phyloP scores from a whole-genome alignment of 768 basidiomycete genomes.

The Scleroderma citrinum region DNA sequence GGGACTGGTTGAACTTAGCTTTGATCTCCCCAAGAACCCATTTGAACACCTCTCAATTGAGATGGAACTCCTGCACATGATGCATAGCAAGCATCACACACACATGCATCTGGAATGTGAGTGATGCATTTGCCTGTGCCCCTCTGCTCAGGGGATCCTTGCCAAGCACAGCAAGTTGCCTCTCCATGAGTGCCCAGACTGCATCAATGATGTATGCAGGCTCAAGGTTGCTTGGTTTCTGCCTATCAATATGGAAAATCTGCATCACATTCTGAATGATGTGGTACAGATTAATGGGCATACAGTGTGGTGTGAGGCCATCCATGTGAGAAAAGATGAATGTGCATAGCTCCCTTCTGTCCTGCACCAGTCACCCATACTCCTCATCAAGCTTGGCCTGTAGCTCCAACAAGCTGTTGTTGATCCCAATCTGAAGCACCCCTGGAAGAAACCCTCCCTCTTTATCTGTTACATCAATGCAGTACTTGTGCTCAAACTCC shows the following conservation, averaged over 20 bases:
- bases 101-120: conserved; percentile 93
- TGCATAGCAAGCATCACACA: conserved; percentile 84
- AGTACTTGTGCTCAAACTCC: too few species aligned
- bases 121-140: too few species aligned
- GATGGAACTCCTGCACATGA: conserved; percentile 77
- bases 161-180: too few species aligned
- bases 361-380: conserved; percentile 55
- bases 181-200: too few species aligned
- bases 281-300: conserved; percentile 93
- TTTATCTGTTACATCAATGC: too few species aligned
- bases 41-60: conserved; percentile 91
- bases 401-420: conserved; percentile 75
- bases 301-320: conserved; percentile 68
- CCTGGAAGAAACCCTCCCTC: too few species aligned
- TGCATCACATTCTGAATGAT: conserved; percentile 94
- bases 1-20: conserved; percentile 88
- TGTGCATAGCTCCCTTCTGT: conserved; percentile 69
- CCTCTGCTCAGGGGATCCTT: too few species aligned
- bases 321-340: conserved; percentile 78
- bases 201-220: too few species aligned
- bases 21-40: conserved; percentile 97
- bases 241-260: too few species aligned
- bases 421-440: conserved; percentile 87
- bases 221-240: too few species aligned
- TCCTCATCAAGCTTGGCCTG: conserved; percentile 84